These are phyloP conservation scores for Grigorovia jiainica DNA, from an alignment of 805 yeast species.

Conservation along the genomic window DNA sequence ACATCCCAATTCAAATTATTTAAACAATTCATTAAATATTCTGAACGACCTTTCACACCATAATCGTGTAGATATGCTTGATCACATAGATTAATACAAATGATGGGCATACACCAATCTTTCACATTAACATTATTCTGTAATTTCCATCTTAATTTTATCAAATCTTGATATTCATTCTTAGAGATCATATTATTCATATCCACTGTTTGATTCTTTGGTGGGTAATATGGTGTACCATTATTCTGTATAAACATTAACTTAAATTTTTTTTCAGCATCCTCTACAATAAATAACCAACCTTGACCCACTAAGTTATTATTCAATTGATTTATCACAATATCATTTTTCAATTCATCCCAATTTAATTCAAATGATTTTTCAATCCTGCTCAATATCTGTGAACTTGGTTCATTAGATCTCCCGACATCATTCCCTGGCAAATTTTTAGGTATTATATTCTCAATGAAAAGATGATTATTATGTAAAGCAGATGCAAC, in stretches of 20 bases:
- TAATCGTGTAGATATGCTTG: constrained; percentile 78
- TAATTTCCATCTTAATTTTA: constrained; percentile 32
- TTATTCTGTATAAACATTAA: constrained; percentile 54
- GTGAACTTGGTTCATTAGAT: constrained; percentile 29
- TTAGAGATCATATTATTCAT: constrained; percentile 61
- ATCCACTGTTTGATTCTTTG: constrained; percentile 64
- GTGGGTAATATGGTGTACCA: constrained; percentile 67
- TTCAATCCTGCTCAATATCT: constrained; percentile 29
- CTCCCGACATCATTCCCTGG: constrained; percentile 4
- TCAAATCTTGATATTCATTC: constrained; percentile 41
- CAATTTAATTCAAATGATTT: constrained; percentile 27
- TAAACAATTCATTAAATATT: constrained; percentile 68
- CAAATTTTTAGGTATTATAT: constrained; percentile 24
- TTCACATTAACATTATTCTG: constrained; percentile 30
- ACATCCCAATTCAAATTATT: constrained; percentile 78
- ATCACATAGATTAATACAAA: constrained; percentile 82
- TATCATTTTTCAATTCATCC: constrained; percentile 41
- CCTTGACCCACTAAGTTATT: constrained; percentile 47
- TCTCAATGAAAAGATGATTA: constrained; percentile 81
- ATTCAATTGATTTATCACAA: constrained; percentile 40
- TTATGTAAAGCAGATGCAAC: constrained; percentile 86
- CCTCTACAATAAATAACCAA: constrained; percentile 66
- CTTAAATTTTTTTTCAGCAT: constrained; percentile 46
- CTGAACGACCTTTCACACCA: constrained; percentile 63
- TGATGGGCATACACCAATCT: constrained; percentile 54